Evolutionary conservation across 192 early-diverging fungal genomes (phyloP), one percentile per base, ranked within the genome.

Genomic region (Coemansia asiatica): DNA sequence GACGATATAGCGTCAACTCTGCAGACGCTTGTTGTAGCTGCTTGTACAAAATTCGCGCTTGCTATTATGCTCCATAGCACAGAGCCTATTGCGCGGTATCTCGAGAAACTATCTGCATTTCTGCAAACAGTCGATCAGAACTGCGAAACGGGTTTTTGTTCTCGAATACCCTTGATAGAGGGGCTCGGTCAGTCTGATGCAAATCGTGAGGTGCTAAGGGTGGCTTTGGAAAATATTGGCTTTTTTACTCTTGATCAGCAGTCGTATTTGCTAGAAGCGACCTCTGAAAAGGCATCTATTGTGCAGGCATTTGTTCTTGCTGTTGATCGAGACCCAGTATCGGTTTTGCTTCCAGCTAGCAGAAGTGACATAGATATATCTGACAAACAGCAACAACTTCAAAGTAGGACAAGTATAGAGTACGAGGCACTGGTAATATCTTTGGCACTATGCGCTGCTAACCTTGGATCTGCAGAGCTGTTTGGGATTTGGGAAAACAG

Each of bases 221-320:
- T 69, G 21, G 53, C 64, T 4, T 18, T 66, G 4, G 29, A 61
- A 16, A 66, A 63, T 18, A 60, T 79, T 18, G 56, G 54, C 15
- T 44, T 64, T 16, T 65, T 79, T 61, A 25, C 71, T 0, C 21
- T 60, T n/a, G 60, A 63, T 21, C 64, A 74, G 35, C 76, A 79
- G 44, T 12, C 35, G 26, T n/a, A 16, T 50, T 57, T 79, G 1
- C 49, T 79, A 26, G 25, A 44, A 1, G 56, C 59, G 12, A 16
- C 55, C 9, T 8, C 23, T 0, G 36, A 29, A 13, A 46, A 16
- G 10, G 47, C 28, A 25, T 55, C 70, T 10, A 40, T 79, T 21
- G 26, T 70, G 6, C 47, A 26, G 35, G 71, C 76, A 6, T 61
- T 74, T 63, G 63, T 56, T 2, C 40, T 74, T 33, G 64, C 67